Percentiles rank a stretch among this genome's conserved stretches.
Evolutionary conservation across 805 yeast genomes (phyloP).

Genomic region (Starmera dryadoides): DNA sequence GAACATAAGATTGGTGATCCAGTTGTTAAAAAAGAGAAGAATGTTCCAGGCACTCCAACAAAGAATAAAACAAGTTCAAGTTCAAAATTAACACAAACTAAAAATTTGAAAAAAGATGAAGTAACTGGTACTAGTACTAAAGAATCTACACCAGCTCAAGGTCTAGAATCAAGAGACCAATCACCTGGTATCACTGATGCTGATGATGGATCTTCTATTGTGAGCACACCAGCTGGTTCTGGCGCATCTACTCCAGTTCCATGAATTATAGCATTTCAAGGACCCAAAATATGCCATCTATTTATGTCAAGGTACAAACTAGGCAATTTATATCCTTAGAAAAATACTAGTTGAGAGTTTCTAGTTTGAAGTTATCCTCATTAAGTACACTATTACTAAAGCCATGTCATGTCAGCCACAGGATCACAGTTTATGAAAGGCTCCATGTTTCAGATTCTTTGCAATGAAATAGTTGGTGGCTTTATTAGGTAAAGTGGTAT

Average conservation of each 20-base stretch:
- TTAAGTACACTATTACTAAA: too few relatives aligned
- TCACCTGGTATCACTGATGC: slow-evolving; percentile 14
- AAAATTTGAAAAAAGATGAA: not conserved
- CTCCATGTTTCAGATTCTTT: too few relatives aligned
- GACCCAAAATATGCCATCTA: too few relatives aligned
- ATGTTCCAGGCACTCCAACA: not conserved
- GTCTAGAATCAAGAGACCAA: slow-evolving; percentile 15
- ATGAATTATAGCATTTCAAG: not conserved
- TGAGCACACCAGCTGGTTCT: slow-evolving; percentile 15
- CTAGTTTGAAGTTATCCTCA: too few relatives aligned
- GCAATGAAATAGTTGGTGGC: too few relatives aligned
- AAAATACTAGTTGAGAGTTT: too few relatives aligned
- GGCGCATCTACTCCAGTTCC: not conserved
- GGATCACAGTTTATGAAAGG: too few relatives aligned
- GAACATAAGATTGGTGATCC: slow-evolving; percentile 6
- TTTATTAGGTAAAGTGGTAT: too few relatives aligned
- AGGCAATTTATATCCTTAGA: too few relatives aligned
- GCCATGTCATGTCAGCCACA: too few relatives aligned
- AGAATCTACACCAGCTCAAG: not conserved
- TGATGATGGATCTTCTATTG: slow-evolving; percentile 10
- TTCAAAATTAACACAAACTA: slow-evolving; percentile 15
- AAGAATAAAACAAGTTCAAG: slow-evolving; percentile 7
- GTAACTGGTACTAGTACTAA: not conserved
- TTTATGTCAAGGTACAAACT: too few relatives aligned
- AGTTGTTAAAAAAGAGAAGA: not conserved